A percentile compares a stretch with the other conserved stretches of the same genome.
Evolutionary conservation across 257 asterid genomes (phyloP).

Genomic region (Verbascum thapsus): DNA sequence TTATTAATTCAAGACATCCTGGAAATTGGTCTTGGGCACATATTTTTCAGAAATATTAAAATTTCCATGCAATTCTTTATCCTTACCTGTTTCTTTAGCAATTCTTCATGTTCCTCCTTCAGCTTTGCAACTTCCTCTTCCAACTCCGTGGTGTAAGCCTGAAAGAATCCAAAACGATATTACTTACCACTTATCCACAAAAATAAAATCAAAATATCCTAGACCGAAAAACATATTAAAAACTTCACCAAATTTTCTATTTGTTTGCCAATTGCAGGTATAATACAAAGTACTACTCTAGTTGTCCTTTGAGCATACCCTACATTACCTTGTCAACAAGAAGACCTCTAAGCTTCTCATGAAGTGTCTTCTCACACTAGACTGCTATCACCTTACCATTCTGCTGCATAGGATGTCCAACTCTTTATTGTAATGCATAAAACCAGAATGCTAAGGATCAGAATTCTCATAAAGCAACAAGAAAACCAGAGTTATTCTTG

Average conservation of each 20-base stretch:
- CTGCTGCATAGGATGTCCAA: too few relatives aligned
- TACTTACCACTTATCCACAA: not conserved
- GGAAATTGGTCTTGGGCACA: too few relatives aligned
- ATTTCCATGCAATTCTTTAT: too few relatives aligned
- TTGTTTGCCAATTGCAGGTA: not conserved
- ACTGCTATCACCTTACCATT: too few relatives aligned
- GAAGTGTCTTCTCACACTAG: too few relatives aligned
- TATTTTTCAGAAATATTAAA: too few relatives aligned
- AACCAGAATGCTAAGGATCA: too few relatives aligned
- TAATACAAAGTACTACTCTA: not conserved
- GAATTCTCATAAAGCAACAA: too few relatives aligned
- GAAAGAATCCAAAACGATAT: not conserved
- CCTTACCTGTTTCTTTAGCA: constrained; percentile 54
- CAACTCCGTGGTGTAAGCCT: constrained; percentile 66
- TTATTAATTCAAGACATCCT: too few relatives aligned
- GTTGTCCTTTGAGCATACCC: not conserved
- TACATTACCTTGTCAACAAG: not conserved
- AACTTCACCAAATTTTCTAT: not conserved
- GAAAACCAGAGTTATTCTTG: too few relatives aligned
- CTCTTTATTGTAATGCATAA: too few relatives aligned
- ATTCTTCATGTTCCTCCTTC: constrained; percentile 60
- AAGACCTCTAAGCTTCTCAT: too few relatives aligned
- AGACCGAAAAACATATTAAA: not conserved
- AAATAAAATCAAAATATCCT: not conserved
- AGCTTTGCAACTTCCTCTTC: constrained; percentile 71